Evolutionary conservation across 805 yeast genomes (phyloP).

Genomic region (Candida hispaniensis): DNA sequence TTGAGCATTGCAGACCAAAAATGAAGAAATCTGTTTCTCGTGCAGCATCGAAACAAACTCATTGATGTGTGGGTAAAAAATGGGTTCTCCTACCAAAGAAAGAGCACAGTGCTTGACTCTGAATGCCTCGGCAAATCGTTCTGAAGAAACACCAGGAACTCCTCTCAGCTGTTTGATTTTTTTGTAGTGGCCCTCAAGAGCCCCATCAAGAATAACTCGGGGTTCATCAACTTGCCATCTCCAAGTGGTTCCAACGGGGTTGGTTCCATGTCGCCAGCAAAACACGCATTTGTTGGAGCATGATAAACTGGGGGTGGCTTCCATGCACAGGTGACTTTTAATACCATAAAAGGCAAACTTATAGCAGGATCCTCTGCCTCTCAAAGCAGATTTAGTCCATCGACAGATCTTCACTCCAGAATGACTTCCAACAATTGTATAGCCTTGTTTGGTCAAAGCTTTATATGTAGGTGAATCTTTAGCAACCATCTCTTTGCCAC

Average conservation of each 20-base stretch:
- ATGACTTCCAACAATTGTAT: slow-evolving; percentile 85
- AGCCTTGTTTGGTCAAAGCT: slow-evolving; percentile 85
- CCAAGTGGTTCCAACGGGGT: slow-evolving; percentile 94
- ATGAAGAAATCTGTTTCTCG: slow-evolving; percentile 68
- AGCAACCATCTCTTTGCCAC: slow-evolving; percentile 75
- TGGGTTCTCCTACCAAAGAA: slow-evolving; percentile 90
- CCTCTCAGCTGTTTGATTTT: slow-evolving; percentile 93
- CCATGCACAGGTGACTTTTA: slow-evolving; percentile 87
- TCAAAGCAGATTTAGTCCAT: slow-evolving; percentile 89
- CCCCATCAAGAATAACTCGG: slow-evolving; percentile 71
- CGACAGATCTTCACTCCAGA: slow-evolving; percentile 93
- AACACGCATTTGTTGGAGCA: slow-evolving; percentile 94
- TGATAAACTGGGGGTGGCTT: slow-evolving; percentile 84
- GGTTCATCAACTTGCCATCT: slow-evolving; percentile 94
- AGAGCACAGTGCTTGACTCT: slow-evolving; percentile 84
- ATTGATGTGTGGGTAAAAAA: slow-evolving; percentile 83
- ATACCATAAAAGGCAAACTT: slow-evolving; percentile 89
- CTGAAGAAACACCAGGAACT: slow-evolving; percentile 87
- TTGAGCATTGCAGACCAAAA: slow-evolving; percentile 90
- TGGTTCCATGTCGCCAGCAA: slow-evolving; percentile 97
- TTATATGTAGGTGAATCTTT: slow-evolving; percentile 80
- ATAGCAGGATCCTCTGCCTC: slow-evolving; percentile 92
- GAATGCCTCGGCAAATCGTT: slow-evolving; percentile 84
- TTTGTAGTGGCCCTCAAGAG: slow-evolving; percentile 77
- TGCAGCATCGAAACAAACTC: slow-evolving; percentile 75